Base-by-base conservation (phyloP, 2,329 filamentous ascomycete genomes). In the Apiospora malaysiana region DNA sequence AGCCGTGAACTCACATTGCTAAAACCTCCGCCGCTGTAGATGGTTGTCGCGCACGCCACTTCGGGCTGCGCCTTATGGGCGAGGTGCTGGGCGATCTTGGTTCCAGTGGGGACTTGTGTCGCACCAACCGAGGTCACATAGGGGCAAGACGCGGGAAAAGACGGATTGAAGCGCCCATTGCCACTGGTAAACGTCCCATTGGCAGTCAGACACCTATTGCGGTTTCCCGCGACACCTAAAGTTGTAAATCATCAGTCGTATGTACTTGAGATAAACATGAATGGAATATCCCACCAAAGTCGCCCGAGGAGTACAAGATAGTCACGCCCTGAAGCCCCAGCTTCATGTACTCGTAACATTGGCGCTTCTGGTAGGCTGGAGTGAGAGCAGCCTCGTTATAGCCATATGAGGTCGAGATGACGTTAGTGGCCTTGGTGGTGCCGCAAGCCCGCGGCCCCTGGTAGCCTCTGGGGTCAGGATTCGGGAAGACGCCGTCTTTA, bases 371-470 rank as follows among this genome's bases (percentile, higher is more conserved):
- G 75, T 89, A 88, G 68, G 77, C 77, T 6, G 81, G 75, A 0
- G 85, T 84, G 21, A 87, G 78, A 9, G 83, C 83, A 9, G 76
- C 76, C 74, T 87, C 85, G 37, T 83, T 79, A 59, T 82, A 81
- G 21, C 85, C 85, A 71, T 86, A 85, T 0, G 83, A 85, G 45
- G 87, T 83, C 10, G 81, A 83, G 66, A 85, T 81, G 21, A 87
- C 85, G 70, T 87, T 86, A 2, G 85, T 83, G 7, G 85, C 83
- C 74, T 84, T 83, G 78, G 12, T 72, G n/a, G 23, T 66, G 66
- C 59, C 68, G 68, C 42, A 71, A 45, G 51, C 65, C 12, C 37
- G 37, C 68, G 71, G 76, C 71, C 16, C 83, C 70, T 83, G 82
- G 77, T 85, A 86, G 23, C 84, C 85, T 18, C 79, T 83, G 42